Conservation (phyloP, 495 filamentous ascomycete genomes). For the Penicillium arizonense region DNA sequence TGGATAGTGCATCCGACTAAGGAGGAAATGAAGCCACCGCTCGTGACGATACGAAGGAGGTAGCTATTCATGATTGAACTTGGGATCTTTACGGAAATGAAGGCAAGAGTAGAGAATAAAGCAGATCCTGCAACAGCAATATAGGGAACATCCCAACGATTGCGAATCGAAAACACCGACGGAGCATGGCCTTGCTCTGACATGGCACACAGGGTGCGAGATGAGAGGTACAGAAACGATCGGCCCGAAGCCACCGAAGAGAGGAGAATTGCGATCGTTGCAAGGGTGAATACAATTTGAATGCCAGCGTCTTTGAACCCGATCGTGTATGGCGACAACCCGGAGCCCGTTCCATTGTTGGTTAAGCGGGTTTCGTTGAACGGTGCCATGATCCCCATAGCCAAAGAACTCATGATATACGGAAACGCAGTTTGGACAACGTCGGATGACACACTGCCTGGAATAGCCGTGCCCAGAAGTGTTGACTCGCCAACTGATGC, state of each 20-base stretch:
- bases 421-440: conserved; percentile 47
- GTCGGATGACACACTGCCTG: conserved; percentile 17
- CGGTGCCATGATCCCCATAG: conserved; percentile 55
- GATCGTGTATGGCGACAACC: conserved; percentile 35
- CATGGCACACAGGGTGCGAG: conserved; percentile 49
- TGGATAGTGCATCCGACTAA: conserved; percentile 54
- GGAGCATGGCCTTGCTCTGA: conserved; percentile 49
- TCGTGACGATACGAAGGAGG: conserved; percentile 59
- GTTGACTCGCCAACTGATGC: conserved; percentile 26
- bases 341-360: conserved; percentile 49
- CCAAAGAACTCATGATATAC: conserved; percentile 58
- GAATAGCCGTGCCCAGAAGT: conserved; percentile 15
- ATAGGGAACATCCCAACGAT: conserved; percentile 47
- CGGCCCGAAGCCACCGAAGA: conserved; percentile 69
- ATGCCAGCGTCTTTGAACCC: conserved; percentile 46
- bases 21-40: conserved; percentile 62
- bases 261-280: conserved; percentile 68
- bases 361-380: conserved; percentile 54
- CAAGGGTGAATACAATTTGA: conserved; percentile 57
- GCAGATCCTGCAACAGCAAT: conserved; percentile 36
- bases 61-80: conserved; percentile 41
- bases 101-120: conserved; percentile 40
- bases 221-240: conserved; percentile 57
- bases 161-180: conserved; percentile 39
- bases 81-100: conserved; percentile 27